Percentiles rank a stretch among this genome's conserved stretches.
These are phyloP conservation scores for Xylaria sp. DNA, from an alignment of 2,329 filamentous ascomycete genomes.

Conservation along the genomic window DNA sequence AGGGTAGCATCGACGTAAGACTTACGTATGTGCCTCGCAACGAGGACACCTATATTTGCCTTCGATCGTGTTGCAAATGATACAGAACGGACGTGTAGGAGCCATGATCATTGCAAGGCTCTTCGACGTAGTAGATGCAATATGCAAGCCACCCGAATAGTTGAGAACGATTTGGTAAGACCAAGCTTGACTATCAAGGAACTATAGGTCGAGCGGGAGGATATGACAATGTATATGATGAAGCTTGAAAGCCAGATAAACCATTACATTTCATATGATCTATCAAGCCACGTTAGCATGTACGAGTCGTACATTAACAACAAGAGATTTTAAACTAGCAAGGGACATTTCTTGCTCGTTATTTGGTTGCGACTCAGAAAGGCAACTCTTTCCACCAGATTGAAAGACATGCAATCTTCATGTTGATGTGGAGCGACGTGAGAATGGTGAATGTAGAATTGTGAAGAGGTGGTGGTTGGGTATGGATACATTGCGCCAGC, in stretches of 20 bases:
- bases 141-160: not conserved
- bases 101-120: conserved; percentile 40
- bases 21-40: conserved; percentile 69
- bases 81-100: conserved; percentile 54
- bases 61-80: conserved; percentile 62
- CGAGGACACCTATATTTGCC: conserved; percentile 73
- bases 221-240: not conserved
- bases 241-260: not conserved
- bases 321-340: not conserved
- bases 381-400: not conserved
- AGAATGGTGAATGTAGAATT: not conserved
- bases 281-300: not conserved
- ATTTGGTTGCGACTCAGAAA: not conserved
- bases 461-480: conserved; percentile 10
- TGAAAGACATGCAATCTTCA: not conserved
- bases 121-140: not conserved
- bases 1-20: conserved; percentile 8
- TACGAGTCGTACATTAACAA: not conserved
- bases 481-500: conserved; percentile 14
- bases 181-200: not conserved
- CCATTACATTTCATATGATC: conserved; percentile 1
- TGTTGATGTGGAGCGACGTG: not conserved
- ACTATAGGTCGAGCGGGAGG: not conserved
- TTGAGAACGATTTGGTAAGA: not conserved
- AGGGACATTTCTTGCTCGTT: not conserved